Conservation (phyloP, 805 yeast genomes). For the Yarrowia sp. region DNA sequence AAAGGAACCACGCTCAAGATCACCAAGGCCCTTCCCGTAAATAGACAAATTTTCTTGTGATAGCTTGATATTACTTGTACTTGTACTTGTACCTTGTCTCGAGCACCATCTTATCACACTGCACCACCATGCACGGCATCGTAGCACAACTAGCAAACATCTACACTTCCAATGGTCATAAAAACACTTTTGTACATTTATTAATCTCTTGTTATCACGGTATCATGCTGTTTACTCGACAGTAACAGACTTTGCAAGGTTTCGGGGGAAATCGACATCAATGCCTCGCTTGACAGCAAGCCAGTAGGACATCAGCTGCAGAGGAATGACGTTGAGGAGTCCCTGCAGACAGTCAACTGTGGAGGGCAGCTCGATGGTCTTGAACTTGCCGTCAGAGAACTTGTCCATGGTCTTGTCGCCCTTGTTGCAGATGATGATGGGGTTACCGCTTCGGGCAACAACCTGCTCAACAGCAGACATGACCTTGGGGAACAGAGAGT, state of each 20-base stretch:
- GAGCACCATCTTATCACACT: too few species aligned
- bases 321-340: conserved; percentile 84
- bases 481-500: conserved; percentile 92
- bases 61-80: not conserved
- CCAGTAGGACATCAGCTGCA: conserved; percentile 96
- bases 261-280: conserved; percentile 98
- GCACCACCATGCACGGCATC: not conserved
- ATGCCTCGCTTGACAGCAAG: conserved; percentile 91
- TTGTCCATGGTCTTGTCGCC: conserved; percentile 49
- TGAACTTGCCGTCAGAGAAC: conserved; percentile 38
- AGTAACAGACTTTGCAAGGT: conserved; percentile 96
- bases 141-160: not conserved
- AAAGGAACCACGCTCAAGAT: too few species aligned
- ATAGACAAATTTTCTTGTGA: too few species aligned
- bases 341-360: conserved; percentile 99
- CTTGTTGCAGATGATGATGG: conserved; percentile 86
- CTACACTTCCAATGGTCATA: not conserved
- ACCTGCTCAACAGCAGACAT: conserved; percentile 96
- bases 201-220: conserved; percentile 25
- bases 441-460: conserved; percentile 95
- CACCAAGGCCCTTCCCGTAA: too few species aligned
- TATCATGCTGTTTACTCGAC: conserved; percentile 59
- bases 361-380: conserved; percentile 81
- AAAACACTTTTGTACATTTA: conserved; percentile 23
- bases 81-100: too few species aligned